Evolutionary conservation across 805 yeast species (phyloP), one percentile per base, ranked within the genome.

Genomic region (Scheffersomyces ergatensis): DNA sequence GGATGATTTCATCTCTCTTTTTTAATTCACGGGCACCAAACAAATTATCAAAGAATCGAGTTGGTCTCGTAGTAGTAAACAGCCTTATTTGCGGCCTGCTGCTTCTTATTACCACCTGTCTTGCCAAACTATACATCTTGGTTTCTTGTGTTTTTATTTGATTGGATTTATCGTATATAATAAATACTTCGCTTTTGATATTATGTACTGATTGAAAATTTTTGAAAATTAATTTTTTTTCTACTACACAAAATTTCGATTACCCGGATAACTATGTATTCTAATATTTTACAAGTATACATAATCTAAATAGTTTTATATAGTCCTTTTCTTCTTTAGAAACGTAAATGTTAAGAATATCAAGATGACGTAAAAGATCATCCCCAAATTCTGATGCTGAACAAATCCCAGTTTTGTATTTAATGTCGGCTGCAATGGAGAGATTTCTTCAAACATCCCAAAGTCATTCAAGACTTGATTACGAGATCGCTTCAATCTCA

Each of bases 1-100:
- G 54, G 37, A 69, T 54, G 12, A 60, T 55, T 40, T 67, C 64
- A 45, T 62, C 57, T 38, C 57, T 63, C 39, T 65, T 56, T 36
- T 57, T 50, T 18, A 56, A 58, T 40, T 60, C 57, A 34, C 56
- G 57, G 20, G 56, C 48, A 1, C 71, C 70, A 37, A 68, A 67
- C 25, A 68, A 46, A 45, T 63, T 60, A 24, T 59, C 55, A 38
- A 67, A 53, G 47, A 66, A 60, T 4, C 51, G 46, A 13, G 51
- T 45, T 13, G 51, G 33, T 2, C 46, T 33, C 4, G 49, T 40
- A 14, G 44, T 36, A 8, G 47, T 34, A 33, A 50, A 38, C 6
- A 46, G 14, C 37, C 49, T 38, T 38, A 42, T 27, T 17, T 24
- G 31, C 9, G 37, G 18, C 9, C 17, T 34, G 16, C 32, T 9